phyloP scores from a whole-genome alignment of 495 filamentous ascomycete genomes.

The Staphylotrichum tortipilum region DNA sequence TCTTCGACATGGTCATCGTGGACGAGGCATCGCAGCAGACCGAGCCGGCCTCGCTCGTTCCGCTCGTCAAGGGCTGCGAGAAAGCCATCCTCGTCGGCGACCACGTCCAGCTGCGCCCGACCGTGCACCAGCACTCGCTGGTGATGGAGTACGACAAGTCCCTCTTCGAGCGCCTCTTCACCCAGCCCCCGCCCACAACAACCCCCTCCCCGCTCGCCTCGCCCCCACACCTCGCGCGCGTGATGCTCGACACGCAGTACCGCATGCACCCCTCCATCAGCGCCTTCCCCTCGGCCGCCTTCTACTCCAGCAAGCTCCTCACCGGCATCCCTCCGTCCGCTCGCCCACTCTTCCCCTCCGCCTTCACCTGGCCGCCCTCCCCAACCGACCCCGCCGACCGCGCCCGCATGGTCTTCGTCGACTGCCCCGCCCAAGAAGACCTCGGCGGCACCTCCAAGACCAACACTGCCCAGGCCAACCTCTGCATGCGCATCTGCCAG shows the following conservation, averaged over 20 bases:
- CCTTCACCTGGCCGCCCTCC: constrained; percentile 13
- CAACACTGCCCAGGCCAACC: not conserved
- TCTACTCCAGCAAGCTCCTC: constrained; percentile 37
- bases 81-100: constrained; percentile 44
- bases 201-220: not conserved
- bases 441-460: not conserved
- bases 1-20: constrained; percentile 40
- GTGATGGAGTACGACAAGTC: constrained; percentile 38
- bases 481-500: not conserved
- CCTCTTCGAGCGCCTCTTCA: constrained; percentile 44
- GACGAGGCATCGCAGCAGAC: constrained; percentile 49
- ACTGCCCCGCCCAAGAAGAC: not conserved
- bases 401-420: constrained; percentile 2
- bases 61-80: constrained; percentile 41
- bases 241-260: constrained; percentile 48
- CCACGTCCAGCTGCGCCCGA: constrained; percentile 46
- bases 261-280: constrained; percentile 45
- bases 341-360: constrained; percentile 17
- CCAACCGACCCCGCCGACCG: constrained; percentile 23
- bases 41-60: constrained; percentile 40
- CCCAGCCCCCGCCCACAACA: not conserved
- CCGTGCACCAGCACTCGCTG: constrained; percentile 32
- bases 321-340: constrained; percentile 25
- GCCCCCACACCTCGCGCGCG: constrained; percentile 10
- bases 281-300: constrained; percentile 38